Base-by-base conservation (phyloP, 352 stramenopile species). In the Pythium vanterpoolii region DNA sequence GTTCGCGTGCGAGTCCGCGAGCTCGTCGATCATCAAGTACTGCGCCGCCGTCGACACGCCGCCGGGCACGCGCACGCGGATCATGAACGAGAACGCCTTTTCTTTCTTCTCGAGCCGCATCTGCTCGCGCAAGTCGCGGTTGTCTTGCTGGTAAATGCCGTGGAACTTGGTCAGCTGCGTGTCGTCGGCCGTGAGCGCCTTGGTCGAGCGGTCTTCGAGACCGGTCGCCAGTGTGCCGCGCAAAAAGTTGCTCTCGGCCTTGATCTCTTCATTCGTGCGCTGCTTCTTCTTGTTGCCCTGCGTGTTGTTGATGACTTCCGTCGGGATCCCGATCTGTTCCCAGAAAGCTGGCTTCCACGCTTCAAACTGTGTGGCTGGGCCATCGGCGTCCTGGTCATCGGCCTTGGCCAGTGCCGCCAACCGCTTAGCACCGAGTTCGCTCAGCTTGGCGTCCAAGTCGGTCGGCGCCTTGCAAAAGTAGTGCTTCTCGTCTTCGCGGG, bases 81-180 rank as follows among this genome's bases (percentile, higher is more conserved):
- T 95, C 96, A 98, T 99, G 78, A 99, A 98, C 49, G 93, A 90
- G 64, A 96, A 98, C 23, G 96, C 91, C 72, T 97, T 97, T 57
- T 91, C 86, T 58, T 93, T 77, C 62, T 90, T 89, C 64, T 89
- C 68, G 14, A 82, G 58, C 28, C 80, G 78, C 79, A 88, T 90
- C 60, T 89, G 76, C 51, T 90, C 78, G 36, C 80, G 78, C 56
- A 87, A 54, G 21, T 98, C 94, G 47, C 96, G 89, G 75, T 98
- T 83, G 58, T 98, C 96, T 75, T 99, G 96, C 84, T 98, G 90
- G 77, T 99, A 99, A 49, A 96, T 98, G 30, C 96, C 96, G 69
- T 99, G 96, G 76, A 99, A 99, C 77, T 99, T 99, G 39, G 81
- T 92, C 28, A 95, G 67, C 70, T 94, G 83, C 28, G 76, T 88